These are phyloP conservation scores for Xeromyces bisporus DNA, from an alignment of 495 filamentous ascomycete genomes.

Conservation along the genomic window DNA sequence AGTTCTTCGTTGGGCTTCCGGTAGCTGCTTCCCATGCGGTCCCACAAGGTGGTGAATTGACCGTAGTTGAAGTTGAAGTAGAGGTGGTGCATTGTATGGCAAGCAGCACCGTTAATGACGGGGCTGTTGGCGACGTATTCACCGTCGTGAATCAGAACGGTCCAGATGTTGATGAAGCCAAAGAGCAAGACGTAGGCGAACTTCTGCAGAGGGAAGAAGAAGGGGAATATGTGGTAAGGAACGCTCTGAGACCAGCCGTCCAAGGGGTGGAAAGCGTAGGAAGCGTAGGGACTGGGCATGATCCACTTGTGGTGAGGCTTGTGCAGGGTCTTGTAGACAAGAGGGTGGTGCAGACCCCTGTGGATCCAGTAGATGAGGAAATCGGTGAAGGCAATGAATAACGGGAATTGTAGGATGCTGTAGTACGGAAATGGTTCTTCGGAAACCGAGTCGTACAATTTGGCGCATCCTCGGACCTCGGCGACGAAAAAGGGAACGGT, in stretches of 20 bases:
- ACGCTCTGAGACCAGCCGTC: conserved; percentile 87
- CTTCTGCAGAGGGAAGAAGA: conserved; percentile 88
- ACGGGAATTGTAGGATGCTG: conserved; percentile 71
- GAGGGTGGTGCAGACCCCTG: conserved; percentile 69
- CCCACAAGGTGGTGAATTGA: conserved; percentile 92
- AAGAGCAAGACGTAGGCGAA: conserved; percentile 73
- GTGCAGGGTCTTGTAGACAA: conserved; percentile 75
- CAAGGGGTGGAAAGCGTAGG: conserved; percentile 85
- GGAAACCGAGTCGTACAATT: conserved; percentile 62
- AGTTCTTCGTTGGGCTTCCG: conserved; percentile 73
- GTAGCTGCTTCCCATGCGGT: conserved; percentile 79
- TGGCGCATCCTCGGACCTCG: conserved; percentile 74
- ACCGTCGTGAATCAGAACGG: conserved; percentile 92
- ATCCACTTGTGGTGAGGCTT: conserved; percentile 99
- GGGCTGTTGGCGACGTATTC: conserved; percentile 84
- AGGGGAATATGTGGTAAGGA: conserved; percentile 88
- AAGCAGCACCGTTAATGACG: conserved; percentile 86
- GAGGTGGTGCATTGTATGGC: conserved; percentile 93
- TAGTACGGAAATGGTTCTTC: conserved; percentile 63
- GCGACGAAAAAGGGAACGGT: conserved; percentile 69
- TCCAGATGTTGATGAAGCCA: conserved; percentile 92
- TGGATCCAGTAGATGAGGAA: conserved; percentile 91
- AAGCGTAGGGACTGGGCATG: conserved; percentile 89
- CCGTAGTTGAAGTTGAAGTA: conserved; percentile 99
- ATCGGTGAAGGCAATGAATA: conserved; percentile 90